A percentile compares a stretch with the other conserved stretches of the same genome.
These are phyloP conservation scores for Chlorophyllum brunneum DNA, from an alignment of 768 basidiomycete genomes.

Conservation along the genomic window DNA sequence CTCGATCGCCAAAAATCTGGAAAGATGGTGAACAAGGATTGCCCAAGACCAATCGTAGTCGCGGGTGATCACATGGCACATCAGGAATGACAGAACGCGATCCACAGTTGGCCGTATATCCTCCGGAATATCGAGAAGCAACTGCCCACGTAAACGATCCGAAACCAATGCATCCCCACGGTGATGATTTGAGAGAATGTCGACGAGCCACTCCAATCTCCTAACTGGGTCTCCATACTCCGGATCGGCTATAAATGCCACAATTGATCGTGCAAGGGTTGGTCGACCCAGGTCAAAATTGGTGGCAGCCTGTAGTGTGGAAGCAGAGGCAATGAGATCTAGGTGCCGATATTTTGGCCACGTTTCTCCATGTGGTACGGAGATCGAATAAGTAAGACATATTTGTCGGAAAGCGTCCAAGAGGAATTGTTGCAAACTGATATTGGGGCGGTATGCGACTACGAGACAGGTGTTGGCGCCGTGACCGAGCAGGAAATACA, in stretches of 20 bases:
- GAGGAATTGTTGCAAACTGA: not conserved
- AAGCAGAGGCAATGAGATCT: not conserved
- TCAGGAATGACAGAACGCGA: not conserved
- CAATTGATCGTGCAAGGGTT: not conserved
- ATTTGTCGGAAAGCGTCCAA: not conserved
- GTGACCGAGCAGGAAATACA: constrained; percentile 2
- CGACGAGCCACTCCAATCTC: not conserved
- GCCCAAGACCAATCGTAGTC: not conserved
- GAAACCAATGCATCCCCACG: not conserved
- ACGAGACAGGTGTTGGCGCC: not conserved
- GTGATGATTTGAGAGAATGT: not conserved
- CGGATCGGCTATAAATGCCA: not conserved
- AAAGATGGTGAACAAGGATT: not conserved
- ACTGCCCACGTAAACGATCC: not conserved
- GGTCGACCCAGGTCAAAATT: not conserved
- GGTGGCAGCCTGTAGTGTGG: no score
- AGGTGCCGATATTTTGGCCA: not conserved
- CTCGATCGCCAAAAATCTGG: not conserved
- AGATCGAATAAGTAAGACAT: not conserved
- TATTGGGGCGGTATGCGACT: not conserved
- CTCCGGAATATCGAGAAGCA: not conserved
- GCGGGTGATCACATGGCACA: not conserved
- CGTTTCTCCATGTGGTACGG: no score
- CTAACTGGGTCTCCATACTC: not conserved
- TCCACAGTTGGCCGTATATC: no score